A percentile compares a stretch with the other conserved stretches of the same genome.
These are phyloP conservation scores for Tephrocybe rancida DNA, from an alignment of 768 basidiomycete genomes.

Conservation along the genomic window DNA sequence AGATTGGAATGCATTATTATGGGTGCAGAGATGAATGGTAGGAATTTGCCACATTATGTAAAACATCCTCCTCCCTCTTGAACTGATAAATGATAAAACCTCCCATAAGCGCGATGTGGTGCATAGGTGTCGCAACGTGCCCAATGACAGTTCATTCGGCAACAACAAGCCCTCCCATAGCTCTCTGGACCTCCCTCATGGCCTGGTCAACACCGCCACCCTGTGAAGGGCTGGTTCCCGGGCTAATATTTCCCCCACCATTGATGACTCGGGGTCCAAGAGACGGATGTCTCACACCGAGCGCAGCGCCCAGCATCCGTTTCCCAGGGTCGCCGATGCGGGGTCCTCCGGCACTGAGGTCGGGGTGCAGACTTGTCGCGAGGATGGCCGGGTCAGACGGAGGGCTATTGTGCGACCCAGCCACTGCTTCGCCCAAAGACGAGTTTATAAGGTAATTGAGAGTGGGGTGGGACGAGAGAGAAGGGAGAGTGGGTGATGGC, in stretches of 20 bases:
- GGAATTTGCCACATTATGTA: conserved; percentile 12
- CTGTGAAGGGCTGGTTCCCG: conserved; percentile 40
- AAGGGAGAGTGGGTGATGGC: conserved; percentile 82
- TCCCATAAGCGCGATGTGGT: conserved; percentile 5
- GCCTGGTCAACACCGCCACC: conserved; percentile 52
- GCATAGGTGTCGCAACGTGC: conserved; percentile 8
- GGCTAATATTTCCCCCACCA: conserved; percentile 37
- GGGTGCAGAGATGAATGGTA: conserved; percentile 13
- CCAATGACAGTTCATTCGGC: conserved; percentile 56
- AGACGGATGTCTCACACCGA: conserved; percentile 82
- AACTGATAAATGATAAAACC: background rate
- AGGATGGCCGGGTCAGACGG: conserved; percentile 73
- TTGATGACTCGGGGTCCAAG: conserved; percentile 63
- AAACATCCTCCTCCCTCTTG: conserved; percentile 5
- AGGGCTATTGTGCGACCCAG: conserved; percentile 37
- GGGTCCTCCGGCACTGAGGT: conserved; percentile 53
- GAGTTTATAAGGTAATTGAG: conserved; percentile 84
- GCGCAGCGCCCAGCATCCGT: conserved; percentile 85
- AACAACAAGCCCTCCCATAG: conserved; percentile 73
- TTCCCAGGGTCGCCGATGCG: conserved; percentile 88
- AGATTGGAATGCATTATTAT: conserved; percentile 10
- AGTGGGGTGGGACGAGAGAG: conserved; percentile 80
- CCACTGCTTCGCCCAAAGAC: conserved; percentile 58
- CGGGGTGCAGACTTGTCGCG: conserved; percentile 53
- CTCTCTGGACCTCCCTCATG: conserved; percentile 72